Evolutionary conservation across 371 early-diverging fungal genomes (phyloP), one percentile per base, ranked within the genome.

Genomic region (Globomyces sp.): DNA sequence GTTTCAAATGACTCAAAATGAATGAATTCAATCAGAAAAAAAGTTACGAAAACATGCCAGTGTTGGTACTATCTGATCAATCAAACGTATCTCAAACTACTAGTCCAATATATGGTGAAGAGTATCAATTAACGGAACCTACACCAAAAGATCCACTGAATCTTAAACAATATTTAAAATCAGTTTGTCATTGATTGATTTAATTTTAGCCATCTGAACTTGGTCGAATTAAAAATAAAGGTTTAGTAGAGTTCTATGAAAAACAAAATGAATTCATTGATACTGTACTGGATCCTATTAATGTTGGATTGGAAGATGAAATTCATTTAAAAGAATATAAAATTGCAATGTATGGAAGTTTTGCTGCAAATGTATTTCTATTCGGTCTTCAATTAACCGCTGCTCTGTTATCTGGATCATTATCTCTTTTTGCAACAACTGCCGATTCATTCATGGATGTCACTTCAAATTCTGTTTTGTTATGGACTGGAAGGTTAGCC

Each of bases 371-470:
- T 57, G 75, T 95, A 9, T 59, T 89, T 5, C 75, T 96, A 44
- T 92, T 94, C 64, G 66, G 79, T 5, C 78, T 93, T 36, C 95
- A 95, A 73, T 71, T 94, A 37, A 85, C 83, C 58, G 95, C 93
- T 0, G 94, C 94, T 39, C 78, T 94, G 36, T 79, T 85, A 1
- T 92, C 95, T 1, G 88, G 87, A 24, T 94, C 95, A 2, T 80
- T 96, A 40, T 81, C 93, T 4, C 82, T 95, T 53, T 91, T 96
- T 71, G 93, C 95, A 1, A 94, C 94, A 0, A 93, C 92, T 90
- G 87, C 91, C 8, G 96, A 96, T 74, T 84, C 95, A 4, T 90
- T 92, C 67, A 94, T 95, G 96, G 94, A 94, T 71, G 77, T 93
- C 42, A 55, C 71, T 3, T 57, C 63, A 47, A 45, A 41, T 40